A percentile compares a stretch with the other conserved stretches of the same genome.
These are phyloP conservation scores for Leptomonas pyrrhocoris DNA, from an alignment of 208 protist species.

Conservation along the genomic window DNA sequence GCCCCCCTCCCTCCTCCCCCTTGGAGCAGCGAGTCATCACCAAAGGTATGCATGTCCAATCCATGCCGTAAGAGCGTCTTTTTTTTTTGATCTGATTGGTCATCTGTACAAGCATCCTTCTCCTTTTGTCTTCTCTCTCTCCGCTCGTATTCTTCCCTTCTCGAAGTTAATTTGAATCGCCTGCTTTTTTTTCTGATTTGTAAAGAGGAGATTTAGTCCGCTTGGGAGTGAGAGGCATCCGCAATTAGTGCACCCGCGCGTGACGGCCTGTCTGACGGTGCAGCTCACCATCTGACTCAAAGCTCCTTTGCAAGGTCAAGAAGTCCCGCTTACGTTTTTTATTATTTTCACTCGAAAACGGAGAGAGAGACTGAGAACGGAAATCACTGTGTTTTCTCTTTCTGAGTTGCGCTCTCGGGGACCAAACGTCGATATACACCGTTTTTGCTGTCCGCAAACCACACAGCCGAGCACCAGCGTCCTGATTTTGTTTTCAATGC, in stretches of 20 bases:
- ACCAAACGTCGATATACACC: too few relatives aligned
- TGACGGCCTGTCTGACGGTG: neutral
- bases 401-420: neutral
- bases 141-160: neutral
- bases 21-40: too few relatives aligned
- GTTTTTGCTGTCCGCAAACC: too few relatives aligned
- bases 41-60: too few relatives aligned
- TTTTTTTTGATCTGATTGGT: too few relatives aligned
- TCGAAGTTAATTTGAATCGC: neutral
- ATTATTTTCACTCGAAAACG: too few relatives aligned
- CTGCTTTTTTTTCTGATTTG: neutral
- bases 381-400: neutral
- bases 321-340: neutral
- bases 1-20: too few relatives aligned
- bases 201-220: neutral
- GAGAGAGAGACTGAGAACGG: neutral
- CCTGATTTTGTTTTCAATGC: too few relatives aligned
- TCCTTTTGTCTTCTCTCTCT: neutral
- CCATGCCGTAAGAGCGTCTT: too few relatives aligned
- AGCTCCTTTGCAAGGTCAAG: neutral
- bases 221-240: neutral
- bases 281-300: neutral
- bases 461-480: too few relatives aligned
- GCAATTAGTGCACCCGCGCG: conserved; percentile 4
- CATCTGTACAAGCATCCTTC: neutral